Conservation (phyloP, 306 rosid species). For the Echinosophora koreensis region DNA sequence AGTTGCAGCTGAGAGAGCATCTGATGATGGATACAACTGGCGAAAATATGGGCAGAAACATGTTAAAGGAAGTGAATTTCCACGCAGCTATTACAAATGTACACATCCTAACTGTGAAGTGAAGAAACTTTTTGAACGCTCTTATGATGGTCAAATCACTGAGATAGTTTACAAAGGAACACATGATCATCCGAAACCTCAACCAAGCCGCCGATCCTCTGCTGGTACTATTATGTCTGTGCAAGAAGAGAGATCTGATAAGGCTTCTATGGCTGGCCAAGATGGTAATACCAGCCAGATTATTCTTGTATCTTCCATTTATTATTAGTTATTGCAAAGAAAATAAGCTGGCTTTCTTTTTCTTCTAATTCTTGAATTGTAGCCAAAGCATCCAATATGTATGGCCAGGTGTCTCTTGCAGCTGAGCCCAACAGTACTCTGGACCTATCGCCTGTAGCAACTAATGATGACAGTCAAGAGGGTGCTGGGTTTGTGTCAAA, state of each 20-base stretch:
- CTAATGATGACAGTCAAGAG: constrained; percentile 68
- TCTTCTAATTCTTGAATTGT: constrained; percentile 44
- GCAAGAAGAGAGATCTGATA: constrained; percentile 80
- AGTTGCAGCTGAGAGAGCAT: constrained; percentile 59
- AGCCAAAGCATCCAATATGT: constrained; percentile 69
- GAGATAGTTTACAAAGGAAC: constrained; percentile 96
- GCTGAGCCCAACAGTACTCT: constrained; percentile 70
- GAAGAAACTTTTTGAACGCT: constrained; percentile 93
- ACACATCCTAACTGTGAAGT: constrained; percentile 99
- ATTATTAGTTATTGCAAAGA: constrained; percentile 6
- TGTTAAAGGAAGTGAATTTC: constrained; percentile 98
- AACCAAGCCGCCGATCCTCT: constrained; percentile 81
- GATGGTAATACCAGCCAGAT: constrained; percentile 71
- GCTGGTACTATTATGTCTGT: constrained; percentile 63
- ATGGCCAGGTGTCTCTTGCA: constrained; percentile 57
- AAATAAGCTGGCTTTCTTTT: constrained; percentile 32
- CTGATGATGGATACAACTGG: constrained; percentile 98
- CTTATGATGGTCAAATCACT: constrained; percentile 92
- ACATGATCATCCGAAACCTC: constrained; percentile 99
- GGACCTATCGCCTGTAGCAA: constrained; percentile 60
- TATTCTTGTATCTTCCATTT: constrained; percentile 30
- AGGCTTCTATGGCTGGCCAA: constrained; percentile 67
- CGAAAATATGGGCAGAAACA: constrained; percentile 96
- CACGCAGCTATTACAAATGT: constrained; percentile 98
- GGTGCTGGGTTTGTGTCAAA: constrained; percentile 63